Evolutionary conservation across 2,329 filamentous ascomycete species (phyloP).

Genomic region (Mollisiaceae sp.): DNA sequence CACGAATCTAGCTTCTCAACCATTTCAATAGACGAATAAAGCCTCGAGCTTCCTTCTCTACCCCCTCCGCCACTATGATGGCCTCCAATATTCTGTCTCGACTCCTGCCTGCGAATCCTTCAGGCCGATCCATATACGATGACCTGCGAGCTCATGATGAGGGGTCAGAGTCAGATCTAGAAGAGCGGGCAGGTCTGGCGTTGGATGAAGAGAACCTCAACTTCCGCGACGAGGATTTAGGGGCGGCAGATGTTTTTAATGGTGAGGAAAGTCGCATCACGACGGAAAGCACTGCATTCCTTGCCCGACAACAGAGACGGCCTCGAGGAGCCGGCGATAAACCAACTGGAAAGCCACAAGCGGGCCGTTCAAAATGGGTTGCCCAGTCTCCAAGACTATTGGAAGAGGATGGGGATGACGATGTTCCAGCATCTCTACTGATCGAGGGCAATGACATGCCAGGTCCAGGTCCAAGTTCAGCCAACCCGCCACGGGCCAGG

Average conservation of each 20-base stretch:
- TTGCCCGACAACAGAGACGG: conserved; percentile 32
- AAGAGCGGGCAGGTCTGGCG: conserved; percentile 41
- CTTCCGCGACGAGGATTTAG: conserved; percentile 42
- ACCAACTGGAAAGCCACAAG: conserved; percentile 21
- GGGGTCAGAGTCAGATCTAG: conserved; percentile 40
- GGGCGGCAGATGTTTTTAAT: conserved; percentile 39
- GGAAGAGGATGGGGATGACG: conserved; percentile 49
- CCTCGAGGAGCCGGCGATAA: conserved; percentile 14
- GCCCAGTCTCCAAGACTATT: conserved; percentile 42
- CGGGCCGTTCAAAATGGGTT: conserved; percentile 33
- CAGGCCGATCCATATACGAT: conserved; percentile 44
- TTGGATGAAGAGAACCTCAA: conserved; percentile 44
- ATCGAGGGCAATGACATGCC: conserved; percentile 57
- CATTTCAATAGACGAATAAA: conserved; percentile 6
- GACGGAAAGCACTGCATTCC: conserved; percentile 41
- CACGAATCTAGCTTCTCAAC: conserved; percentile 5
- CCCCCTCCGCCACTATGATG: conserved; percentile 37
- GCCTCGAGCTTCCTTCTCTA: neutral
- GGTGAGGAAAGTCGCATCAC: conserved; percentile 40
- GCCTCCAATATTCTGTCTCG: conserved; percentile 43
- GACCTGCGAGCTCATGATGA: conserved; percentile 43
- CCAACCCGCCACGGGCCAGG: conserved; percentile 33
- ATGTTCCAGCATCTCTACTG: conserved; percentile 67
- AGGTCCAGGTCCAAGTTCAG: conserved; percentile 34
- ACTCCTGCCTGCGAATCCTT: conserved; percentile 40